Percentiles rank a stretch among this genome's conserved stretches.
These are phyloP conservation scores for Podospora bellae-mahoneyi DNA, from an alignment of 495 filamentous ascomycete species.

Conservation along the genomic window DNA sequence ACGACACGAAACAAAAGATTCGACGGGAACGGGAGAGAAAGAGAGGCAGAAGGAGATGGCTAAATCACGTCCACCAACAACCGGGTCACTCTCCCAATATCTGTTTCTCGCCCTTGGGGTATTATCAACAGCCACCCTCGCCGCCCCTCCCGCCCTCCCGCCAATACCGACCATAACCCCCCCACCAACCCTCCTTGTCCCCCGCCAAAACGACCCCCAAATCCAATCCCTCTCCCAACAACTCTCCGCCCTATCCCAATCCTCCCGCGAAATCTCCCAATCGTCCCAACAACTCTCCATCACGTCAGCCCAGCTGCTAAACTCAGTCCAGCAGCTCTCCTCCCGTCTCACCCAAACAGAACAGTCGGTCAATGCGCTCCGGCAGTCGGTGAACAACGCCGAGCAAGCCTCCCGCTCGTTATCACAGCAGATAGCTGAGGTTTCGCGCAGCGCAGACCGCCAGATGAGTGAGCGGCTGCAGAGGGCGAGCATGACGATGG, in stretches of 20 bases:
- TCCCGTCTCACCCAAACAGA: slow-evolving; percentile 31
- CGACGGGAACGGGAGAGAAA: background rate
- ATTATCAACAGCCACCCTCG: slow-evolving; percentile 13
- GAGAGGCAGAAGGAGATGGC: background rate
- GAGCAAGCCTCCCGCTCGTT: slow-evolving; percentile 27
- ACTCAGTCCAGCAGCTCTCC: slow-evolving; percentile 28
- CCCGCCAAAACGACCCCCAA: slow-evolving; percentile 37
- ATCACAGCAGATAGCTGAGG: slow-evolving; percentile 24
- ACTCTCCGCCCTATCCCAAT: slow-evolving; percentile 28
- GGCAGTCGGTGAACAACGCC: slow-evolving; percentile 17
- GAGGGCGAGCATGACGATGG: background rate
- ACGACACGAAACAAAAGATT: background rate
- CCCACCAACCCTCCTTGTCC: slow-evolving; percentile 13
- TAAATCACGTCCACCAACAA: slow-evolving; percentile 20
- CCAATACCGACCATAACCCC: slow-evolving; percentile 24
- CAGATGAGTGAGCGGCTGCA: background rate
- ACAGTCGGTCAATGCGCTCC: slow-evolving; percentile 21
- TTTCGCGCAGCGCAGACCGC: slow-evolving; percentile 14
- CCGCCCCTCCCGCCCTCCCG: slow-evolving; percentile 13
- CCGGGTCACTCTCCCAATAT: slow-evolving; percentile 13
- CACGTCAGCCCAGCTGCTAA: slow-evolving; percentile 37
- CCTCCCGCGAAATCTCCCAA: slow-evolving; percentile 35
- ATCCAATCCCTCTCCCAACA: slow-evolving; percentile 40
- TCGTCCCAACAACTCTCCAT: slow-evolving; percentile 41
- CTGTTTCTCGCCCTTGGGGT: slow-evolving; percentile 20